Percentiles rank a stretch among this genome's conserved stretches.
Conservation (phyloP, 805 yeast genomes). For the Brettanomyces nanus region DNA sequence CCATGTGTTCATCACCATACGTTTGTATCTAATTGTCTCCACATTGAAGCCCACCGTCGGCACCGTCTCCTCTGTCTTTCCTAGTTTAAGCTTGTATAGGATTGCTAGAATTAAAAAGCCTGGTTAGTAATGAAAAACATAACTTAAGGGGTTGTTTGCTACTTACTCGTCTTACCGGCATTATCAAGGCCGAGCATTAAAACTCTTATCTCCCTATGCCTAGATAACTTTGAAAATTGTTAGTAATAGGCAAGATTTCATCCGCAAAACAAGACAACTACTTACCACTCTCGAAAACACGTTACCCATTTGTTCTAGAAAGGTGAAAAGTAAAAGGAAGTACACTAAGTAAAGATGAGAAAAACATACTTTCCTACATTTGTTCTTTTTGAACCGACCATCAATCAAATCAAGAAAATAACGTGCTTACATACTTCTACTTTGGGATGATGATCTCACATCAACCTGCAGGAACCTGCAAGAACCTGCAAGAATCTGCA, state of each 20-base stretch:
- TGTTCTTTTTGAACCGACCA: too few species aligned
- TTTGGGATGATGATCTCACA: not conserved
- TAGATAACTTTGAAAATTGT: conserved; percentile 5
- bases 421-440: not conserved
- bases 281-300: not conserved
- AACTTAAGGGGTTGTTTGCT: not conserved
- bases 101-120: conserved; percentile 38
- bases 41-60: conserved; percentile 95
- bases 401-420: not conserved
- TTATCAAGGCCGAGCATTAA: conserved; percentile 90
- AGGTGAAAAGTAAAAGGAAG: too few species aligned
- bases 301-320: too few species aligned
- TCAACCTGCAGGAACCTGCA: too few species aligned
- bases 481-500: too few species aligned
- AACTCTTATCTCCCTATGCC: conserved; percentile 70
- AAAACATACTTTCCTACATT: too few species aligned
- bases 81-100: conserved; percentile 72
- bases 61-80: conserved; percentile 68
- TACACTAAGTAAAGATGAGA: too few species aligned
- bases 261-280: not conserved
- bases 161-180: conserved; percentile 83
- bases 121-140: conserved; percentile 4
- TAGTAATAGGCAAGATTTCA: too few species aligned
- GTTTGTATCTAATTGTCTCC: conserved; percentile 42
- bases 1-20: conserved; percentile 58